phyloP scores from a whole-genome alignment of 495 filamentous ascomycete species.

The Elaphomyces granulatus region DNA sequence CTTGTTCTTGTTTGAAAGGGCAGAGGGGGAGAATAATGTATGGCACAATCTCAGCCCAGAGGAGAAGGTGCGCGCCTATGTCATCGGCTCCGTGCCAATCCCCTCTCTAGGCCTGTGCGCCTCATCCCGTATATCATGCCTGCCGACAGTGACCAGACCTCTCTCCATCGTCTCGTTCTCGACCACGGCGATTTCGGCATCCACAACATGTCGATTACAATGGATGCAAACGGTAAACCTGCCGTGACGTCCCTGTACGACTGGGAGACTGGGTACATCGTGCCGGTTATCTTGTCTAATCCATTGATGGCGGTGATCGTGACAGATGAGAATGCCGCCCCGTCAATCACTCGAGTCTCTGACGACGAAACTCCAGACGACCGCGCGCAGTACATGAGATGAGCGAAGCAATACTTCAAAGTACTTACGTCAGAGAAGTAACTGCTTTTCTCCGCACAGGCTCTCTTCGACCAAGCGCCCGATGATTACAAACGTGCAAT shows the following conservation, averaged over 20 bases:
- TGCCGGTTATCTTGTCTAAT: conserved; percentile 22
- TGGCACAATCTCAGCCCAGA: conserved; percentile 11
- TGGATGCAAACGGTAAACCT: conserved; percentile 13
- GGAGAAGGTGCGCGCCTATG: conserved; percentile 15
- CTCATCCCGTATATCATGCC: conserved; percentile 20
- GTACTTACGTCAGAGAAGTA: too few species aligned
- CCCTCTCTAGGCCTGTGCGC: conserved; percentile 9
- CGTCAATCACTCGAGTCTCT: conserved; percentile 13
- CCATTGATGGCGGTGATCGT: conserved; percentile 19
- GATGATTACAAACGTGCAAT: conserved; percentile 19
- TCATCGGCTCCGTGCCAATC: conserved; percentile 1
- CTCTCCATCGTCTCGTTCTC: conserved; percentile 21
- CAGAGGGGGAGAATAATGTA: conserved; percentile 15
- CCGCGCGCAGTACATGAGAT: conserved; percentile 14
- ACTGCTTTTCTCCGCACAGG: too few species aligned
- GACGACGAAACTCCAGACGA: conserved; percentile 9
- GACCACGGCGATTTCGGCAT: conserved; percentile 26
- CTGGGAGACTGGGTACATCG: conserved; percentile 20
- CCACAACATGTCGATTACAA: conserved; percentile 20
- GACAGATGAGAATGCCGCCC: conserved; percentile 15
- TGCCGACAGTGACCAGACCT: conserved; percentile 8
- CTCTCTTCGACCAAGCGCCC: conserved; percentile 12
- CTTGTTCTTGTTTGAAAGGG: conserved; percentile 19
- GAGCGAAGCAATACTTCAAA: conserved; percentile 15
- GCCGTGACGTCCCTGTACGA: conserved; percentile 20